Evolutionary conservation across 306 rosid genomes (phyloP).

Genomic region (Betula pendula): DNA sequence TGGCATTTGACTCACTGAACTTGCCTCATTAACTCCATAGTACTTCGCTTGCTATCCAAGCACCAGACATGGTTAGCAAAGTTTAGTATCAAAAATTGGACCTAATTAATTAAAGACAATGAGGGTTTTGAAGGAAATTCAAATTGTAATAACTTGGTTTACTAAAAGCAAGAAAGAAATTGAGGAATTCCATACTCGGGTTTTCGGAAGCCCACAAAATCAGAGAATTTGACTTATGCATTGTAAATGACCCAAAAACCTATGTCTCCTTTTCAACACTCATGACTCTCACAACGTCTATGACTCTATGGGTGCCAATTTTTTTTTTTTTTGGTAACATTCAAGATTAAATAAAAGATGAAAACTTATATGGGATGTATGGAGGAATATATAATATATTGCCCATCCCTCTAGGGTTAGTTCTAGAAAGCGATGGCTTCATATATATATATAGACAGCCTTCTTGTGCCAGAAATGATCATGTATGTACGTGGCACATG

Average conservation of each 20-base stretch:
- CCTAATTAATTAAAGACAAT: conserved; percentile 6
- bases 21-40: conserved; percentile 41
- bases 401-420: not conserved
- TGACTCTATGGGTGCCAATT: too few relatives aligned
- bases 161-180: conserved; percentile 46
- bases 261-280: not conserved
- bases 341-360: too few relatives aligned
- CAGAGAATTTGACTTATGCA: conserved; percentile 42
- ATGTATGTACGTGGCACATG: not conserved
- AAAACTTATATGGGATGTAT: too few relatives aligned
- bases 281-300: too few relatives aligned
- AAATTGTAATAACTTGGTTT: conserved; percentile 29
- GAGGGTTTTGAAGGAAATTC: conserved; percentile 9
- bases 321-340: too few relatives aligned
- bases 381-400: not conserved
- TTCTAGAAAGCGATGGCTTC: not conserved
- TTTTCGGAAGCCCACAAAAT: conserved; percentile 47
- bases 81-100: conserved; percentile 27
- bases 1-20: conserved; percentile 48
- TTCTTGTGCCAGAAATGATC: not conserved
- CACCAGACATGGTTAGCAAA: conserved; percentile 41
- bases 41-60: conserved; percentile 49
- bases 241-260: not conserved
- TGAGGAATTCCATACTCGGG: conserved; percentile 49
- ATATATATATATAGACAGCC: not conserved